Percentiles rank a stretch among this genome's conserved stretches.
These are phyloP conservation scores for Adansonia grandidieri DNA, from an alignment of 441 rosid genomes.

Conservation along the genomic window DNA sequence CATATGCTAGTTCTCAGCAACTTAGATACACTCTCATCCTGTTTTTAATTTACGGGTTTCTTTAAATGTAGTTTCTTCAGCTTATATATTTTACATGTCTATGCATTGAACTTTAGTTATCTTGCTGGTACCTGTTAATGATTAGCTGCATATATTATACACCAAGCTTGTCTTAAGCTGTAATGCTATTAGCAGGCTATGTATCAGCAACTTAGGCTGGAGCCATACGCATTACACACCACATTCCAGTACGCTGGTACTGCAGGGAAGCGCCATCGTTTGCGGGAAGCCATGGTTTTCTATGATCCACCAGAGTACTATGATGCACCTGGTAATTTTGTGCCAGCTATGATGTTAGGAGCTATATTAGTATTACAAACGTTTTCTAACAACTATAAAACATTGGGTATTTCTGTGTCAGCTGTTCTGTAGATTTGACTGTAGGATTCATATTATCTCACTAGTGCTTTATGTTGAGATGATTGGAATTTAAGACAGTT, in stretches of 20 bases:
- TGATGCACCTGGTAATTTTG: conserved; percentile 71
- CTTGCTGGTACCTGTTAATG: conserved; percentile 19
- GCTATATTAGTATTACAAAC: neutral
- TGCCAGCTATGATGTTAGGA: conserved; percentile 4
- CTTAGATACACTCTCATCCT: conserved; percentile 20
- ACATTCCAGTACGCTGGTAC: conserved; percentile 99
- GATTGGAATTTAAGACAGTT: conserved; percentile 13
- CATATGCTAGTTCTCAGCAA: conserved; percentile 12
- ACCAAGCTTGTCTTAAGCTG: conserved; percentile 29
- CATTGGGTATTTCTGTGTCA: neutral
- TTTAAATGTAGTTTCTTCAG: neutral
- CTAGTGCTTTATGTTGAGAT: neutral
- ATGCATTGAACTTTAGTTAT: conserved; percentile 22
- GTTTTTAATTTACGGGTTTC: conserved; percentile 13
- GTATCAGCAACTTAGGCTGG: conserved; percentile 86
- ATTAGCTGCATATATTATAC: conserved; percentile 13
- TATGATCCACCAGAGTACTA: conserved; percentile 93
- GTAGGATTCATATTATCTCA: conserved; percentile 19
- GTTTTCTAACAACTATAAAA: neutral
- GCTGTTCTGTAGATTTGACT: conserved; percentile 7
- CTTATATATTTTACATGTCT: conserved; percentile 3
- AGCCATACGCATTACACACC: conserved; percentile 96
- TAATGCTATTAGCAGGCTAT: conserved; percentile 62
- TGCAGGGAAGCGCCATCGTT: conserved; percentile 95
- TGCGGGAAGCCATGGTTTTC: conserved; percentile 91